Percentiles rank a stretch among this genome's conserved stretches.
Conservation (phyloP, 2,329 filamentous ascomycete species). For the Bipolaris gigantea region DNA sequence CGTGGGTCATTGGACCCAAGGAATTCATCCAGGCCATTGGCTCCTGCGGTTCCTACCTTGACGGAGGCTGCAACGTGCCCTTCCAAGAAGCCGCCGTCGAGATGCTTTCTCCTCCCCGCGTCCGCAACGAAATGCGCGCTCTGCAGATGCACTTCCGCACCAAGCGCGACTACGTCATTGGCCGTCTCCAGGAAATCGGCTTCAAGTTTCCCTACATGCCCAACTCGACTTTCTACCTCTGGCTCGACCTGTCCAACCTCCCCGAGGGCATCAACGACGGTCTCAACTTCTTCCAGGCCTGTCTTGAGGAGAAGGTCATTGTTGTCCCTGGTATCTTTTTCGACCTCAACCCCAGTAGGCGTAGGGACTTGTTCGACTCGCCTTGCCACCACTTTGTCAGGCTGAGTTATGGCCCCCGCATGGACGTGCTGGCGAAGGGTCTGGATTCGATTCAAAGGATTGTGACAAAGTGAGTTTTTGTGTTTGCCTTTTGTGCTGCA, state of each 20-base stretch:
- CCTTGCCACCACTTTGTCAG: conserved; percentile 71
- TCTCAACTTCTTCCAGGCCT: conserved; percentile 94
- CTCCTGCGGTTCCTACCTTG: conserved; percentile 89
- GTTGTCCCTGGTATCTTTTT: conserved; percentile 98
- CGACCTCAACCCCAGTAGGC: conserved; percentile 86
- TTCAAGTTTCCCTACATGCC: conserved; percentile 80
- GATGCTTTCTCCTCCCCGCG: conserved; percentile 86
- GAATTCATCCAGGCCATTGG: conserved; percentile 94
- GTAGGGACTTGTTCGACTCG: conserved; percentile 88
- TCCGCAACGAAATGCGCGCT: conserved; percentile 83
- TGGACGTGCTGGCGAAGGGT: conserved; percentile 47
- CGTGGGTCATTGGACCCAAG: conserved; percentile 94
- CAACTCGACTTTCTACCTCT: conserved; percentile 93
- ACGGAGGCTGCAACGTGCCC: conserved; percentile 90
- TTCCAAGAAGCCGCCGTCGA: conserved; percentile 92
- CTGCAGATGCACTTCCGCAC: conserved; percentile 87
- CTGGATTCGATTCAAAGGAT: conserved; percentile 47
- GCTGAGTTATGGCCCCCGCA: conserved; percentile 46
- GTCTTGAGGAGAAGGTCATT: conserved; percentile 90
- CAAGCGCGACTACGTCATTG: conserved; percentile 90
- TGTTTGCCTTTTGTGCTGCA: neutral
- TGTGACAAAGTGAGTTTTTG: conserved; percentile 46
- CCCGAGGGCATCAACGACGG: conserved; percentile 87
- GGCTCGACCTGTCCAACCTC: conserved; percentile 66
- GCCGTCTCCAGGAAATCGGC: conserved; percentile 78